Evolutionary conservation across 1,139 yeast species (phyloP), one percentile per base, ranked within the genome.

Genomic region (Blastobotrys buckinghamii): DNA sequence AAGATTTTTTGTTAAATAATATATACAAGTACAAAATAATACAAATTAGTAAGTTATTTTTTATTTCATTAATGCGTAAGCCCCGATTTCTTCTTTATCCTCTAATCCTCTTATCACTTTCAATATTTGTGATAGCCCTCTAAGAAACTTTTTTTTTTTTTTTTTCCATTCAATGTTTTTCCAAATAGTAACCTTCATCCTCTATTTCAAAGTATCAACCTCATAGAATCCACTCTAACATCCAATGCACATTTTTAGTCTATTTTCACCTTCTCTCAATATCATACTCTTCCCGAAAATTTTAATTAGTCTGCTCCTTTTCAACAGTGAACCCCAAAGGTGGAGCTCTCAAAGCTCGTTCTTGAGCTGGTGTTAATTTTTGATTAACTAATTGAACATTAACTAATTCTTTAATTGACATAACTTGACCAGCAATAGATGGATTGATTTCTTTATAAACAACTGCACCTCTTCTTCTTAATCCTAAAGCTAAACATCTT

Each of bases 341-440:
- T 20, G 62, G 60, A 12, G 64, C 54, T 39, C 65, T 52, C 37
- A 64, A 52, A 19, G 48, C 52, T 24, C 65, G 56, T 52, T 76
- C 65, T 49, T 62, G 60, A 33, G 58, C 57, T 17, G 50, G 50
- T 2, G 57, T 53, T 30, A 64, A 56, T 16, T 59, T 53, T 35
- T 73, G 69, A 42, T 81, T 81, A 8, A 84, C 82, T 39, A 89
- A 72, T 58, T 89, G 94, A 29, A 92, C 94, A 50, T 78, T 78
- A n/a, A 92, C 92, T 50, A 92, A 73, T 66, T 92, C 97, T 67
- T 92, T 92, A 49, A 92, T 87, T 52, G 78, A 74, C 44, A 88
- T 79, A 52, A 92, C 76, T 71, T 84, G 82, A 64, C 95, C 96
- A 6, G 97, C 97, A 50, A 84, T 78, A 36, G 84, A 77, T 19